Evolutionary conservation across 768 basidiomycete genomes (phyloP), one percentile per base, ranked within the genome.

Genomic region (Pholiota conissans): DNA sequence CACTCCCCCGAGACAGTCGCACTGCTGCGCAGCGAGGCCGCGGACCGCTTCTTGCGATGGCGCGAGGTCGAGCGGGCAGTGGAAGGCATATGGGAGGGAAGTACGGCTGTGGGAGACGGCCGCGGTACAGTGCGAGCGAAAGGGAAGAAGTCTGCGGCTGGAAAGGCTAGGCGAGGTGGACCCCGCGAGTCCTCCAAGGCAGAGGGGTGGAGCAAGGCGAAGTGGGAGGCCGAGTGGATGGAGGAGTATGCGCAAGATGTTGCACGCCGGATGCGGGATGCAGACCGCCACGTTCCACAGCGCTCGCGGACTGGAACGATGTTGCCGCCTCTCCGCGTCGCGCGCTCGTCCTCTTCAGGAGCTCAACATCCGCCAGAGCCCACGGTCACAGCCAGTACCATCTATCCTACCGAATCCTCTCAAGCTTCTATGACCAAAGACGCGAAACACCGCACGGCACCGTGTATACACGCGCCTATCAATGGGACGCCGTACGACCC

Each of bases 11-110:
- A 84, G 57, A 85, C 79, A 0, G 74, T 89, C 10, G 74, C 78
- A 1, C 65, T 75, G 1, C 74, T 90, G 28, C 81, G 89, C 30
- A 73, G 70, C 16, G 89, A 90, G 68, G 87, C 87, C 0, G 78
- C 84, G 0, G 86, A 89, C 56, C 80, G 89, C 18, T 90, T 89
- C 69, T 68, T 89, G 55, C 80, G 82, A 28, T 90, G 89, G 89
- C 75, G 86, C 29, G 89, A 89, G 66, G 81, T 90, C 26, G 84
- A 88, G 60, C 76, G 79, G 18, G 81, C 80, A 10, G 80, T 83
- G 5, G 76, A 78, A 57, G 71, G 71, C 32, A 74, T 85, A 27
- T 58, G 54, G 53, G 29, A 60, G 1, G 56, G 39, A n/a, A 49
- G 42, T 35, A 48, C 34, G 5, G 10, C n/a, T 34, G 6, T 20